These are phyloP conservation scores for Xylaria sp. DNA, from an alignment of 2,329 filamentous ascomycete species.

Conservation along the genomic window DNA sequence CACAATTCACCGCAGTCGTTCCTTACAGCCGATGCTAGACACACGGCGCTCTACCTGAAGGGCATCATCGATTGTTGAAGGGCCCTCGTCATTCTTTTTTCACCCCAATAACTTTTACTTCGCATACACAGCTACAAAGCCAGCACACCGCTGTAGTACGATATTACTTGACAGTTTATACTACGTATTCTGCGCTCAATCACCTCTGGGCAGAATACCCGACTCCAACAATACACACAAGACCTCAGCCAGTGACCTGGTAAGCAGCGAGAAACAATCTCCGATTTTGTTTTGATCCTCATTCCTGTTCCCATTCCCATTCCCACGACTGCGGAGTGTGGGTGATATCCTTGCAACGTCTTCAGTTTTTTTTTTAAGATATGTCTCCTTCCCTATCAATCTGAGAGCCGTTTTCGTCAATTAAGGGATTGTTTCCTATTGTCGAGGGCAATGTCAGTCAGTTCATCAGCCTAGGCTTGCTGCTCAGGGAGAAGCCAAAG, in stretches of 20 bases:
- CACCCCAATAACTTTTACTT: slow-evolving; percentile 1
- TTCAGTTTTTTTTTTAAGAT: neutral
- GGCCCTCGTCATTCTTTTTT: slow-evolving; percentile 21
- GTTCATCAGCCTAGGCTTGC: slow-evolving; percentile 7
- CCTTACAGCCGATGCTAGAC: slow-evolving; percentile 39
- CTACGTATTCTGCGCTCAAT: slow-evolving; percentile 2
- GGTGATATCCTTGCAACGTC: neutral
- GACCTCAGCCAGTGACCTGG: slow-evolving; percentile 5
- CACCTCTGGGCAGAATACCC: neutral
- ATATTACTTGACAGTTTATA: slow-evolving; percentile 16
- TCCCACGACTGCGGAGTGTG: neutral
- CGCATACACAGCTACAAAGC: slow-evolving; percentile 5
- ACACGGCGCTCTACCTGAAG: slow-evolving; percentile 34
- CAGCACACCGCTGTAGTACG: neutral
- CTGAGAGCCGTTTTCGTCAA: neutral
- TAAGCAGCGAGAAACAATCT: slow-evolving; percentile 27
- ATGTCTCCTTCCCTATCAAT: slow-evolving; percentile 4
- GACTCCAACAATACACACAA: slow-evolving; percentile 1
- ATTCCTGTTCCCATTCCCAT: neutral
- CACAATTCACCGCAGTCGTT: slow-evolving; percentile 36
- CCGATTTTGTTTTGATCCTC: slow-evolving; percentile 7
- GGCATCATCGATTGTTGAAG: slow-evolving; percentile 31
- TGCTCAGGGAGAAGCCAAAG: neutral
- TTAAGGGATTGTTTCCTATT: neutral
- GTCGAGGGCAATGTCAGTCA: neutral